phyloP scores from a whole-genome alignment of 108 stramenopile species.

The Tribonema minus region DNA sequence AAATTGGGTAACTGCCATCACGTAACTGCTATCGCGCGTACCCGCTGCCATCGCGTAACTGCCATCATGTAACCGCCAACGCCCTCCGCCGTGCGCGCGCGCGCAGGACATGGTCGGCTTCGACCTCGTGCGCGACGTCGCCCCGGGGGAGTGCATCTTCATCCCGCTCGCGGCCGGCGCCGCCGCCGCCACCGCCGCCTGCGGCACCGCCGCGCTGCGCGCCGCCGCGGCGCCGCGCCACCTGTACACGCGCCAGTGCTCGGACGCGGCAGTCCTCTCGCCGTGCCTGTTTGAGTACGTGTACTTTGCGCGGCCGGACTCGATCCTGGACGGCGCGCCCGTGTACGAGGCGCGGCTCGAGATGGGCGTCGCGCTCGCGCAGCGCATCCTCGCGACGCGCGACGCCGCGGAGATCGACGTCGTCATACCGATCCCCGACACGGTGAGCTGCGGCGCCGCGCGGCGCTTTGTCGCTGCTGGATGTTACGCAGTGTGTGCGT shows the following conservation, averaged over 20 bases:
- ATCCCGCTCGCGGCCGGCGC: neutral
- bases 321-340: constrained; percentile 91
- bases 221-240: constrained; percentile 11
- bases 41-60: no score
- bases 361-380: constrained; percentile 95
- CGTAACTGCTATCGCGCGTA: no score
- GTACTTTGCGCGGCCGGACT: constrained; percentile 98
- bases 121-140: constrained; percentile 79
- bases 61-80: neutral
- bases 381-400: constrained; percentile 64
- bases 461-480: neutral
- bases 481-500: neutral
- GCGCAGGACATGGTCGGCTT: constrained; percentile 87
- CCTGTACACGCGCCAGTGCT: constrained; percentile 35
- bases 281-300: constrained; percentile 99
- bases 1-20: no score
- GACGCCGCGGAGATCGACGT: constrained; percentile 88
- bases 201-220: neutral
- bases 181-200: neutral
- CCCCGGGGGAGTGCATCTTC: constrained; percentile 89
- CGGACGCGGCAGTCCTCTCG: constrained; percentile 42
- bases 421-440: constrained; percentile 97
- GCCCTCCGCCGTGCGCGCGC: neutral
- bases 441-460: constrained; percentile 73
- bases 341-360: constrained; percentile 93